Conservation (phyloP, 2,329 filamentous ascomycete genomes). For the Neophaeococcomyces aloes region DNA sequence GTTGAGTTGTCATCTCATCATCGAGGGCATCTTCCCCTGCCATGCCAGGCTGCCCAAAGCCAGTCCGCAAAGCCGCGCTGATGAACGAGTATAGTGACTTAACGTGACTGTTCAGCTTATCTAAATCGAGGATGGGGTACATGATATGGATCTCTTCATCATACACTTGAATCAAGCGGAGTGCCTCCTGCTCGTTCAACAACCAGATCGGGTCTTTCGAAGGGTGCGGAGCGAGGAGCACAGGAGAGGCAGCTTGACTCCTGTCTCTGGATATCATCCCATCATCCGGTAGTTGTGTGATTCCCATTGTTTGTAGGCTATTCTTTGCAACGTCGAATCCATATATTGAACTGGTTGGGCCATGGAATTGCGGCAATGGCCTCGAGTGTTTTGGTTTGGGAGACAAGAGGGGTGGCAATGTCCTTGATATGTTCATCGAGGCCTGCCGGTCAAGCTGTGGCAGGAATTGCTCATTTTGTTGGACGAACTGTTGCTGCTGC, state of each 20-base stretch:
- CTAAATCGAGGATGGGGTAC: slow-evolving; percentile 76
- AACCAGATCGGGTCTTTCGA: slow-evolving; percentile 69
- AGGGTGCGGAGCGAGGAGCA: slow-evolving; percentile 29
- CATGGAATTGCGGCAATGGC: slow-evolving; percentile 60
- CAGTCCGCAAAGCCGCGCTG: slow-evolving; percentile 52
- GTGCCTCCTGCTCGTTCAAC: slow-evolving; percentile 65
- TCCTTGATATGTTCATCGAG: slow-evolving; percentile 16
- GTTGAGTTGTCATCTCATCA: slow-evolving; percentile 55
- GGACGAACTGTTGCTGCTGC: slow-evolving; percentile 25
- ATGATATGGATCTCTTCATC: slow-evolving; percentile 87
- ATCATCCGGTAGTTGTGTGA: slow-evolving; percentile 53
- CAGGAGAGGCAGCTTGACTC: slow-evolving; percentile 40
- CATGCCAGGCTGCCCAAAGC: slow-evolving; percentile 44
- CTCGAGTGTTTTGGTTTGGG: slow-evolving; percentile 36
- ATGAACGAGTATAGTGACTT: slow-evolving; percentile 62
- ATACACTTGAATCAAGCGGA: slow-evolving; percentile 66
- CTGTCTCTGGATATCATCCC: slow-evolving; percentile 42
- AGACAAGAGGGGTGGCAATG: slow-evolving; percentile 19
- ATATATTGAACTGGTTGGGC: slow-evolving; percentile 75
- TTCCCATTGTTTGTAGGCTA: slow-evolving; percentile 82
- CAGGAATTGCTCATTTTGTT: slow-evolving; percentile 15
- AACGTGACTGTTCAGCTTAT: slow-evolving; percentile 59
- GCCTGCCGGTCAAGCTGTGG: slow-evolving; percentile 24
- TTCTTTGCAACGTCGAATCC: slow-evolving; percentile 78
- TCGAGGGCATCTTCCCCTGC: slow-evolving; percentile 50